These are phyloP conservation scores for Aspergillus bertholletiae DNA, from an alignment of 495 filamentous ascomycete species.

Conservation along the genomic window DNA sequence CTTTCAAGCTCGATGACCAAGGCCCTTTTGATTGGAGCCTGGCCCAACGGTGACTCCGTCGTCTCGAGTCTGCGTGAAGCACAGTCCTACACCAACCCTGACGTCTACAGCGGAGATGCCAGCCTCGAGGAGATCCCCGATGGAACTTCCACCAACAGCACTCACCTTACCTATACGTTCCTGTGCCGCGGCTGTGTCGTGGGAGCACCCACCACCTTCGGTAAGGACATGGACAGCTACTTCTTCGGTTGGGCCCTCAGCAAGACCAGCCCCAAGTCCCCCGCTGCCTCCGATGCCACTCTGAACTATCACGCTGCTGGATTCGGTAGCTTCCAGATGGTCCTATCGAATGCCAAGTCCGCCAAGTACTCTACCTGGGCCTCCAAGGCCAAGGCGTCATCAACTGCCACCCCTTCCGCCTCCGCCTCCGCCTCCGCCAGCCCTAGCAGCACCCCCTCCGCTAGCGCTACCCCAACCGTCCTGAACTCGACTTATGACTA, in stretches of 20 bases:
- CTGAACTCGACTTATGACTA: constrained; percentile 19
- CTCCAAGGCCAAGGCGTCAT: constrained; percentile 10
- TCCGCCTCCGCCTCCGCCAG: constrained; percentile 8
- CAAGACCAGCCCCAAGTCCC: constrained; percentile 15
- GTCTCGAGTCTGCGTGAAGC: constrained; percentile 31
- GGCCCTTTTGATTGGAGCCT: constrained; percentile 34
- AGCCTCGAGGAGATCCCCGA: constrained; percentile 25
- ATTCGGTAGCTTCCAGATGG: constrained; percentile 30
- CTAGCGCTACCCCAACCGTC: constrained; percentile 8
- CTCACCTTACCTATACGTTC: constrained; percentile 36
- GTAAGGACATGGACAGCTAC: constrained; percentile 7
- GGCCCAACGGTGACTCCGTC: constrained; percentile 31
- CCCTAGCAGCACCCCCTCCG: constrained; percentile 5
- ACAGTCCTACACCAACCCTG: constrained; percentile 20
- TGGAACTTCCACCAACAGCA: constrained; percentile 32
- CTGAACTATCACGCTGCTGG: constrained; percentile 31
- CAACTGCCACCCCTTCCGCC: background rate
- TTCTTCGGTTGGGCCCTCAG: constrained; percentile 29
- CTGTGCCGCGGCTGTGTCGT: constrained; percentile 30
- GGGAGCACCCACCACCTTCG: constrained; percentile 18
- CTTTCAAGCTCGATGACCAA: constrained; percentile 30
- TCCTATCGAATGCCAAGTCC: constrained; percentile 22
- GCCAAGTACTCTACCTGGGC: constrained; percentile 28
- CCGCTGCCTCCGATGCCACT: constrained; percentile 7
- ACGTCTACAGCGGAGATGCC: constrained; percentile 16